Evolutionary conservation across 2,329 filamentous ascomycete species (phyloP).

Genomic region (Aspergillus spinulosporus): DNA sequence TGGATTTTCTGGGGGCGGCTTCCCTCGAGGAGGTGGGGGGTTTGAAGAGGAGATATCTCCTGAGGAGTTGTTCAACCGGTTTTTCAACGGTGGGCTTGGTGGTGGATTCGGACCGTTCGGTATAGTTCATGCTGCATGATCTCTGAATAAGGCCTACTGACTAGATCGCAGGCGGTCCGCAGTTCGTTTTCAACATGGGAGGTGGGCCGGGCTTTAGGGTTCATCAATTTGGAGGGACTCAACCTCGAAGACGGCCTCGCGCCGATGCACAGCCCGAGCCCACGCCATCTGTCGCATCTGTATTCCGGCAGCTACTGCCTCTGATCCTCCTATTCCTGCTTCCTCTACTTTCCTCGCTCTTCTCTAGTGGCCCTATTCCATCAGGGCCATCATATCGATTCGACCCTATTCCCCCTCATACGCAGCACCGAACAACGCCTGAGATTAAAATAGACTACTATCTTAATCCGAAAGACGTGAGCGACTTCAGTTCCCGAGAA

Average conservation of each 20-base stretch:
- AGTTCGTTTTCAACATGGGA: constrained; percentile 93
- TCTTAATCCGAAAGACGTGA: constrained; percentile 75
- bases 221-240: constrained; percentile 86
- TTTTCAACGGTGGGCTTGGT: constrained; percentile 75
- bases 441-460: constrained; percentile 78
- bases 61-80: constrained; percentile 94
- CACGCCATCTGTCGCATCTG: constrained; percentile 54
- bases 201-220: constrained; percentile 89
- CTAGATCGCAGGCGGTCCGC: constrained; percentile 63
- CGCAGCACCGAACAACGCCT: constrained; percentile 68
- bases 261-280: constrained; percentile 56
- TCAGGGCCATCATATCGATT: constrained; percentile 73
- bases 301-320: constrained; percentile 74
- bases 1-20: constrained; percentile 51
- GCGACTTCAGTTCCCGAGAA: constrained; percentile 67
- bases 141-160: background rate
- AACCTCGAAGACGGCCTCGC: constrained; percentile 73
- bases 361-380: constrained; percentile 58
- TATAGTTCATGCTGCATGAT: constrained; percentile 38
- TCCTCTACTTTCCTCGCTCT: constrained; percentile 77
- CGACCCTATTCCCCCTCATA: constrained; percentile 72
- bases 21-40: constrained; percentile 57
- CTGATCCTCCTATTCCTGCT: constrained; percentile 87
- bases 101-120: constrained; percentile 68
- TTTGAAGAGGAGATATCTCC: constrained; percentile 93